Evolutionary conservation across 208 protist species (phyloP).

Genomic region (Acanthamoeba lenticulata): DNA sequence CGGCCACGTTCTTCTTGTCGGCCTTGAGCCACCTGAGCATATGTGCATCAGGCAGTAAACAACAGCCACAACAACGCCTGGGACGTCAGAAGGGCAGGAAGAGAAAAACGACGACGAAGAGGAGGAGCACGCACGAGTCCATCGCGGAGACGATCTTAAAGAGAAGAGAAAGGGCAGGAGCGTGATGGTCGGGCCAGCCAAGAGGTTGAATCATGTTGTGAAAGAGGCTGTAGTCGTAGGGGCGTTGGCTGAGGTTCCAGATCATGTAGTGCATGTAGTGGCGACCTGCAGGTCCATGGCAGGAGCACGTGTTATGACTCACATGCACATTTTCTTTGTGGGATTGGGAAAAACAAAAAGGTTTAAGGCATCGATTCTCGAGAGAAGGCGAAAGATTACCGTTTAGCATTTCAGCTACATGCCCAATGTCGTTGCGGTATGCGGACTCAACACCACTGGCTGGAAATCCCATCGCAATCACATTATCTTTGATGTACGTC

Average conservation of each 20-base stretch:
- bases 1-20: conserved; percentile 68
- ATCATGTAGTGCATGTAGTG: conserved; percentile 61
- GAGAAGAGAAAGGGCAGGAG: conserved; percentile 58
- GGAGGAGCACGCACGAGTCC: background rate
- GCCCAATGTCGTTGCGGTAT: conserved; percentile 67
- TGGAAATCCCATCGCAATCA: conserved; percentile 74
- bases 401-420: conserved; percentile 61
- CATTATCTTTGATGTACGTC: conserved; percentile 88
- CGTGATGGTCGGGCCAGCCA: conserved; percentile 67
- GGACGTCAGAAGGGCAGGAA: background rate
- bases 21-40: conserved; percentile 61
- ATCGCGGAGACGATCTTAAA: conserved; percentile 47
- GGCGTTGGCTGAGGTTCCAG: conserved; percentile 55
- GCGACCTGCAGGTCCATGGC: background rate
- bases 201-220: background rate
- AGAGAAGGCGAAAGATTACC: background rate
- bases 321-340: background rate
- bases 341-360: no score
- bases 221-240: conserved; percentile 64
- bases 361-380: no score
- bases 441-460: conserved; percentile 50
- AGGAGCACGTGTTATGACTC: background rate
- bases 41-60: no score
- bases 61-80: no score
- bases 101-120: background rate